A percentile compares a stretch with the other conserved stretches of the same genome.
Evolutionary conservation across 441 rosid species (phyloP).

Genomic region (Erodium chrysanthum): DNA sequence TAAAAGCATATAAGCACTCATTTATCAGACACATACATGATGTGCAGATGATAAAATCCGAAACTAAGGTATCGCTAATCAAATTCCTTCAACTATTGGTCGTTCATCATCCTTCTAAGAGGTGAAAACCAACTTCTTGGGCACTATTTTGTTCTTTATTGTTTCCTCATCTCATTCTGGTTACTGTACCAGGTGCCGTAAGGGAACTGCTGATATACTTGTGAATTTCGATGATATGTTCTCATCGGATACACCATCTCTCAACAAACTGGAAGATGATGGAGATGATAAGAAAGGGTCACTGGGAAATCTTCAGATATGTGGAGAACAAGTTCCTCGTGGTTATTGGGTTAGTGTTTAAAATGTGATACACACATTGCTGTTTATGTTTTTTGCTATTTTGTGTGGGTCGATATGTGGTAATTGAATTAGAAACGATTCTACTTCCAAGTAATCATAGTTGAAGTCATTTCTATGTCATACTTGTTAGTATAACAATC

Average conservation of each 20-base stretch:
- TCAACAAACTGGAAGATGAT: constrained; percentile 25
- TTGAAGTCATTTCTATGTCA: neutral
- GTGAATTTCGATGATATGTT: constrained; percentile 69
- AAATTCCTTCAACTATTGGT: constrained; percentile 80
- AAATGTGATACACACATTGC: neutral
- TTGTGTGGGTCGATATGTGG: neutral
- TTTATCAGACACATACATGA: constrained; percentile 11
- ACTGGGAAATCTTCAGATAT: constrained; percentile 46
- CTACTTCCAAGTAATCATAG: too few relatives aligned
- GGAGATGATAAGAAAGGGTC: constrained; percentile 27
- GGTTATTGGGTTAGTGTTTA: constrained; percentile 73
- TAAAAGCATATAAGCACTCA: constrained; percentile 2
- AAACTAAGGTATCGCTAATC: constrained; percentile 64
- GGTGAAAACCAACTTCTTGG: constrained; percentile 33
- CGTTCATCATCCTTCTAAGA: constrained; percentile 83
- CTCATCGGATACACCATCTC: constrained; percentile 39
- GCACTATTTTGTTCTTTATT: constrained; percentile 11
- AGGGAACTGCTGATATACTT: constrained; percentile 79
- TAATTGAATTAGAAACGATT: neutral
- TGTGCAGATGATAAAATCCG: constrained; percentile 58
- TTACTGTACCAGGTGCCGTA: constrained; percentile 60
- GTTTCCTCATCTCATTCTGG: constrained; percentile 24
- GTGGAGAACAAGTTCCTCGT: constrained; percentile 92
- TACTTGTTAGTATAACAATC: neutral
- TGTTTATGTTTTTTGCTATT: neutral